phyloP scores from a whole-genome alignment of 2,329 filamentous ascomycete genomes.

The Trichoderma lentiforme region DNA sequence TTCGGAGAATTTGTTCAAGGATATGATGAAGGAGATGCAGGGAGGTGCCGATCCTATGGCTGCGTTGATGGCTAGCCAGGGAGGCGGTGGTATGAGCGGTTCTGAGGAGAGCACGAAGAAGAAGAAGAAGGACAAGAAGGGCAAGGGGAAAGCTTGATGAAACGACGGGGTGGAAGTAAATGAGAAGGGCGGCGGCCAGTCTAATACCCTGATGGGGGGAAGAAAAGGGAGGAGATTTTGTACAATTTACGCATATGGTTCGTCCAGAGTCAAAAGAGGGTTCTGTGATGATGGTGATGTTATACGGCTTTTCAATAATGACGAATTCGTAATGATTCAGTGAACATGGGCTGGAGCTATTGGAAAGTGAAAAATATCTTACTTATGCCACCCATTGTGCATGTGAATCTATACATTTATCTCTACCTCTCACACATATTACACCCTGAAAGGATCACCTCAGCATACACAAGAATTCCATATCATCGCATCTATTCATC shows the following conservation, averaged over 20 bases:
- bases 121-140: slow-evolving; percentile 52
- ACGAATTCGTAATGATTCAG: background rate
- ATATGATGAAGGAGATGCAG: slow-evolving; percentile 94
- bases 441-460: background rate
- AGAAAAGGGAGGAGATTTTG: background rate
- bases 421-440: background rate
- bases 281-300: background rate
- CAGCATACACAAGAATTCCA: background rate
- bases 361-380: background rate
- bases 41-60: slow-evolving; percentile 46
- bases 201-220: background rate
- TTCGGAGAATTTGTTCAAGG: slow-evolving; percentile 89
- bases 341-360: too few species aligned
- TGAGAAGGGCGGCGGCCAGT: background rate
- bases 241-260: background rate
- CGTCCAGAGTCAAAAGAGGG: background rate
- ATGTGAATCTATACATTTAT: background rate
- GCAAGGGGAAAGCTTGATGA: slow-evolving; percentile 36
- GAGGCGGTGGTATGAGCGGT: slow-evolving; percentile 28
- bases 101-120: slow-evolving; percentile 26
- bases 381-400: background rate
- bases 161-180: too few species aligned
- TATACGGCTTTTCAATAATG: slow-evolving; percentile 3
- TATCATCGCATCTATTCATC: background rate
- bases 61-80: slow-evolving; percentile 39